Evolutionary conservation across 192 early-diverging fungal species (phyloP), one percentile per base, ranked within the genome.

Genomic region (Backusella macrospora): DNA sequence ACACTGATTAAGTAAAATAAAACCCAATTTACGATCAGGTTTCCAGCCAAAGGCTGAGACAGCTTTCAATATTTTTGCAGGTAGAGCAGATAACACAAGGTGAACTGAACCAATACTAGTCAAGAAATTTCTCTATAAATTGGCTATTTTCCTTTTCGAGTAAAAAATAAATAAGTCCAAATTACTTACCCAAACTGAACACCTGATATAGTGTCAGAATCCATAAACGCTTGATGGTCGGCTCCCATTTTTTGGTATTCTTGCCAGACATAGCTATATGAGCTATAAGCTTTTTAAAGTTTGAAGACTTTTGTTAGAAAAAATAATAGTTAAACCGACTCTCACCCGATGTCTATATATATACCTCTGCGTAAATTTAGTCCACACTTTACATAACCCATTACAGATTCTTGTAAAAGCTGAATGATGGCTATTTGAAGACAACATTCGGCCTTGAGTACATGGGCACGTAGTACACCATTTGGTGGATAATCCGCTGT

Each of bases 311-410:
- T 2, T 26, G 23, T 6, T 3, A 43, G 13, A 18, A 44, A 63
- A 34, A 70, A 68, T 34, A 67, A 39, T 43, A 16, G n/a, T 21
- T 37, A 68, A 43, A 23, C 45, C 14, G 2, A 12, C 2, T 12
- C 45, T 14, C 10, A 15, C 3, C 29, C 29, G 29, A 34, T 34
- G 29, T 34, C 29, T 8, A 16, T 14, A 29, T 72, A 21, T 39
- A 52, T 84, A 86, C 86, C 83, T 76, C 83, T 78, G n/a, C 84
- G 76, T 26, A 87, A 55, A 65, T 86, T 88, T 40, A 88, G 52
- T 9, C 83, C 86, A 34, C 81, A 83, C 46, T 85, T 86, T 7
- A 86, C 77, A 74, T 88, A 88, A 23, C 83, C 81, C 71, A 85
- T 72, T 8, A 86, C 80, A 18, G 83, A 83, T 49, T 84, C 86